Base-by-base conservation (phyloP, 768 basidiomycete genomes). In the Agrocybe pediades region DNA sequence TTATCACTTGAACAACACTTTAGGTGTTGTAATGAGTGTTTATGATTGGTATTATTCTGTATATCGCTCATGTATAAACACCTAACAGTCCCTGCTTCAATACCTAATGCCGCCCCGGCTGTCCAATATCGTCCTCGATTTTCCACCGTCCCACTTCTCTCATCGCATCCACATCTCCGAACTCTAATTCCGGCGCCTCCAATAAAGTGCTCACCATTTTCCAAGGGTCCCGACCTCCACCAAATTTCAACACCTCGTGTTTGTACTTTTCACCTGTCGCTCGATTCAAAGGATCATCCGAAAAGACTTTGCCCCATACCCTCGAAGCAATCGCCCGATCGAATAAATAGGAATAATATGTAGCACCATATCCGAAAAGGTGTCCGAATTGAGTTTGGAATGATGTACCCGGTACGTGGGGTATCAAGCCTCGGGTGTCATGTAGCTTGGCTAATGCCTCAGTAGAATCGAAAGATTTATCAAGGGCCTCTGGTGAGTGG, bases 371-470 rank as follows among this genome's bases (percentile, higher is more conserved):
- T 2, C 95, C 94, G 64, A 89, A 95, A 5, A 99, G 74, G 67
- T 99, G 97, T 0, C 92, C 90, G 60, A 99, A 99, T 62, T 95
- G 93, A 0, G 94, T 94, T 64, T 98, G 97, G 78, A 94, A 95
- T 0, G 92, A 88, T 0, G 95, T 98, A 0, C 89, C 90, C 0
- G 77, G 73, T 0, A 94, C 92, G 50, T 91, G 83, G 0, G 93
- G 92, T 20, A 97, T 86, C 40, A 96, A 74, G 1, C 93, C 93
- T 1, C 86, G 83, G 0, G 80, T 74, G 30, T 86, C 79, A 41
- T 86, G 78, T 50, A 96, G 74, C 11, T 77, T 73, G 1, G 81
- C 82, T 0, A 90, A 74, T 23, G 82, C 77, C 0, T 71, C 63
- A 0, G 94, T 97, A 0, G 93, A 91, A 70, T 92, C 81, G 64